These are phyloP conservation scores for Starmerella powellii DNA, from an alignment of 805 yeast species.

Conservation along the genomic window DNA sequence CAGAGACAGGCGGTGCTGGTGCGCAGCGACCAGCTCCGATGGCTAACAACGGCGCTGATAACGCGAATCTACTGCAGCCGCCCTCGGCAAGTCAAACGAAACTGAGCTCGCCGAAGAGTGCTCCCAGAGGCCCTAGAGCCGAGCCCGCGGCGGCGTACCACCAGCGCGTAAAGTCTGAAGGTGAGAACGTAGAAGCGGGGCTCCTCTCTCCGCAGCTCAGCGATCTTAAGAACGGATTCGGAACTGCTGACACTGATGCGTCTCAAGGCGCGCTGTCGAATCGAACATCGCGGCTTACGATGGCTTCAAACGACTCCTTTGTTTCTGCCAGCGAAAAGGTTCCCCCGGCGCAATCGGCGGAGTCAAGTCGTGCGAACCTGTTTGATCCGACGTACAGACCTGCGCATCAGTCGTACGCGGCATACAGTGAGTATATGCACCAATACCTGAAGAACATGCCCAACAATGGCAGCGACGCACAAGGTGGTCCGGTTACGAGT, in stretches of 20 bases:
- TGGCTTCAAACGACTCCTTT: conserved; percentile 22
- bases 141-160: conserved; percentile 11
- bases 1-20: too few relatives aligned
- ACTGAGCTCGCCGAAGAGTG: background rate
- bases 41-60: too few relatives aligned
- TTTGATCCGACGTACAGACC: conserved; percentile 16
- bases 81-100: too few relatives aligned
- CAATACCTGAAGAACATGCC: conserved; percentile 18
- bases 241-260: background rate
- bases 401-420: conserved; percentile 23
- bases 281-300: conserved; percentile 13
- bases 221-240: conserved; percentile 1
- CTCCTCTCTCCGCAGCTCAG: conserved; percentile 14
- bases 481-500: background rate
- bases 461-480: background rate
- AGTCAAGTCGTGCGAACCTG: conserved; percentile 1
- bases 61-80: too few relatives aligned
- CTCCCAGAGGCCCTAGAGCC: conserved; percentile 6
- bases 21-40: too few relatives aligned
- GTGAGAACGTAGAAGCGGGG: conserved; percentile 27
- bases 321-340: conserved; percentile 21
- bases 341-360: background rate
- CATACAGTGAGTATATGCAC: conserved; percentile 24
- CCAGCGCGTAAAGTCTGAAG: conserved; percentile 28
- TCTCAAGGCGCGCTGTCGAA: background rate